Evolutionary conservation across 108 stramenopile species (phyloP), one percentile per base, ranked within the genome.

Genomic region (Schizochytrium sp.): DNA sequence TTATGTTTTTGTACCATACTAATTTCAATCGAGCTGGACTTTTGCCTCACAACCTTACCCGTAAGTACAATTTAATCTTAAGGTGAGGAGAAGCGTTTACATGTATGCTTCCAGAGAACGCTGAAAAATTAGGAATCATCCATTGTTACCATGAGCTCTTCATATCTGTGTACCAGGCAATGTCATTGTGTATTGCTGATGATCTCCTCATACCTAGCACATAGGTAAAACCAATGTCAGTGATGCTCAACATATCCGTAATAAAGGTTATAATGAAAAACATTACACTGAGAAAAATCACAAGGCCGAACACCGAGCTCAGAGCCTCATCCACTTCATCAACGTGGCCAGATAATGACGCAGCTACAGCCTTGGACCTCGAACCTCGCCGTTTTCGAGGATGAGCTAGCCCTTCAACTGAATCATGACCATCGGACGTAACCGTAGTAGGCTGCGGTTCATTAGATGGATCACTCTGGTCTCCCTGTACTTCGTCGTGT

Each of bases 101-200:
- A 28, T 28, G 28, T 28, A 28, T 28, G 28, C 28, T n/a, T n/a
- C 28, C 19, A 60, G 19, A 60, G 17, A n/a, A n/a, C 19, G 28
- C 19, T 60, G 59, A 60, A 60, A 2, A 60, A n/a, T 1, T n/a
- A n/a, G 2, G 19, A n/a, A 60, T 17, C 28, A 17, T n/a, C 17
- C 19, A n/a, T 2, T 60, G 59, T 69, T 69, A 69, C 64, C 64
- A 69, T 44, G 64, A 69, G 44, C 64, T 38, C 15, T 69, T 69
- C 10, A 69, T 69, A 44, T 69, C 64, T 44, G 64, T 44, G 64
- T 69, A 69, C 64, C 64, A 69, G 40, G 64, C 40, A 69, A 69
- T 69, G 28, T 69, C 64, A 44, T 69, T 44, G 64, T 44, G 64
- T 44, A 44, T 38, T 8, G 64, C 42, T 44, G 12, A 44, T 1